Conservation (phyloP, 2,329 filamentous ascomycete genomes). For the Keithomyces neogunnii region DNA sequence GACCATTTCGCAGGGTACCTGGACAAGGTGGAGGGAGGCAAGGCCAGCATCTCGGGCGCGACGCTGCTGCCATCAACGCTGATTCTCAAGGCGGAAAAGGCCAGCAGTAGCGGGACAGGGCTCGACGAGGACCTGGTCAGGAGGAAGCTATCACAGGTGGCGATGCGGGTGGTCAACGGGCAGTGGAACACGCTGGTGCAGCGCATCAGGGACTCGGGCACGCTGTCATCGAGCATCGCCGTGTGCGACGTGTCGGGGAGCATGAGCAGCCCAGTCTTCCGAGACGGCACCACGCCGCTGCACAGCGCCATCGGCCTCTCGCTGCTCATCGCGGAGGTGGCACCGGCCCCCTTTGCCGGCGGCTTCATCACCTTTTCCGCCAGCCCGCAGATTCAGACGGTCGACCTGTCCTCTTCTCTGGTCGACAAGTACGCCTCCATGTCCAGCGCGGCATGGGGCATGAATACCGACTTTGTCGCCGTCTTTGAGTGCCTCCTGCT, state of each 20-base stretch:
- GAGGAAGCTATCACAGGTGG: constrained; percentile 21
- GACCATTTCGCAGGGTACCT: constrained; percentile 42
- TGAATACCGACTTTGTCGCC: constrained; percentile 42
- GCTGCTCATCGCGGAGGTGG: constrained; percentile 45
- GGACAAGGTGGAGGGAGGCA: constrained; percentile 36
- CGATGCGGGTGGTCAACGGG: constrained; percentile 31
- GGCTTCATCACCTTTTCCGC: constrained; percentile 46
- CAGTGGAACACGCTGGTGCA: constrained; percentile 52
- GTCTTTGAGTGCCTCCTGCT: constrained; percentile 48
- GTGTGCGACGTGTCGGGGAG: constrained; percentile 50
- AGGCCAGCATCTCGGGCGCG: constrained; percentile 44
- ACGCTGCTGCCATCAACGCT: constrained; percentile 44
- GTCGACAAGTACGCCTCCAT: constrained; percentile 32
- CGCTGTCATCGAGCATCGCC: constrained; percentile 43
- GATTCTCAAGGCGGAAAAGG: constrained; percentile 18
- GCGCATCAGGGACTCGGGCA: constrained; percentile 46
- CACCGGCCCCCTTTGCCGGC: constrained; percentile 42
- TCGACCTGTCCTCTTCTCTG: constrained; percentile 31
- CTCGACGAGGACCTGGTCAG: constrained; percentile 12
- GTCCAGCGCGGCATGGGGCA: constrained; percentile 23
- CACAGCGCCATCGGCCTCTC: constrained; percentile 48
- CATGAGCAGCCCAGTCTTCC: constrained; percentile 32
- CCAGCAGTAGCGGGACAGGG: neutral
- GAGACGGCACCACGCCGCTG: constrained; percentile 39
- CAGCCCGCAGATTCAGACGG: constrained; percentile 28